phyloP scores from a whole-genome alignment of 768 basidiomycete species.

The Pleurotus sapidus region DNA sequence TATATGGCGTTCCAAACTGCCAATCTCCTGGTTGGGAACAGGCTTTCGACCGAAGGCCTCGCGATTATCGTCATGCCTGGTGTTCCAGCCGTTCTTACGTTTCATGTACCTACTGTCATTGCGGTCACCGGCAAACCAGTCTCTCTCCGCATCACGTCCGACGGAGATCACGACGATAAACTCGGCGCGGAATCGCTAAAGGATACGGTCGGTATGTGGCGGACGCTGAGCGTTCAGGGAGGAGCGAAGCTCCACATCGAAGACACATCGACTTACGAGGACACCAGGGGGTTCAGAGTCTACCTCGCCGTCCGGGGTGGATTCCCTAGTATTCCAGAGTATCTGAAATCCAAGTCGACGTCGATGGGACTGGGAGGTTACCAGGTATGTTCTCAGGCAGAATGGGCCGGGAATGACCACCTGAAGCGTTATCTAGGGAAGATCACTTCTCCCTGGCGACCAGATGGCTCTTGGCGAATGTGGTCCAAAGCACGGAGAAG shows the following conservation, averaged over 20 bases:
- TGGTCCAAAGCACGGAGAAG: slow-evolving; percentile 17
- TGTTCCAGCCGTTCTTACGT: slow-evolving; percentile 41
- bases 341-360: slow-evolving; percentile 65
- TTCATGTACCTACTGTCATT: slow-evolving; percentile 45
- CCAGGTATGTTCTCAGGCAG: slow-evolving; percentile 33
- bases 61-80: slow-evolving; percentile 51
- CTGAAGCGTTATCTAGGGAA: slow-evolving; percentile 35
- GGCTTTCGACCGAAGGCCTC: slow-evolving; percentile 44
- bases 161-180: no score
- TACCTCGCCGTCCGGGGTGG: slow-evolving; percentile 61
- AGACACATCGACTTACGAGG: slow-evolving; percentile 15
- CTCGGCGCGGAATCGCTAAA: slow-evolving; percentile 27
- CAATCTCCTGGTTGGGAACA: slow-evolving; percentile 59
- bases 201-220: slow-evolving; percentile 51
- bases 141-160: no score
- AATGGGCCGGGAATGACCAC: background rate
- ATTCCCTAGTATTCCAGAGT: slow-evolving; percentile 52
- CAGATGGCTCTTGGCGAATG: slow-evolving; percentile 39
- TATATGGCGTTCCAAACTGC: slow-evolving; percentile 49
- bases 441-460: slow-evolving; percentile 49
- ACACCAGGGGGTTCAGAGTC: slow-evolving; percentile 42
- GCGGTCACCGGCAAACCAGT: slow-evolving; percentile 54
- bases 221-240: slow-evolving; percentile 40
- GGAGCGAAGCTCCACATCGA: slow-evolving; percentile 42
- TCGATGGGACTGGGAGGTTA: slow-evolving; percentile 61